A percentile compares a stretch with the other conserved stretches of the same genome.
Conservation (phyloP, 352 stramenopile species). For the Phytophthora syringae region DNA sequence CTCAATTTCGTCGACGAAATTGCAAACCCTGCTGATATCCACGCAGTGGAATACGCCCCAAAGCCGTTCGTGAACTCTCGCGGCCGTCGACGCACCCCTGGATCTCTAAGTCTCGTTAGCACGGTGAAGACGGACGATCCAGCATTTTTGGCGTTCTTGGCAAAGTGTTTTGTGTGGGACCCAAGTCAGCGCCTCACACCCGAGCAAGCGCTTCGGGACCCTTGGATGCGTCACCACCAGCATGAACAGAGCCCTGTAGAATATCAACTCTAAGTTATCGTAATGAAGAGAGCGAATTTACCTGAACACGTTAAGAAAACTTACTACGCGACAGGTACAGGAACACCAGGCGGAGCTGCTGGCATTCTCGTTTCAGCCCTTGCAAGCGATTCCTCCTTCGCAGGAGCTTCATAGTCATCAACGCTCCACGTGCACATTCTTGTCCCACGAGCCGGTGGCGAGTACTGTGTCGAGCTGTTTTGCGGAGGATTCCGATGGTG, state of each 20-base stretch:
- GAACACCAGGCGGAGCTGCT: conserved; percentile 22
- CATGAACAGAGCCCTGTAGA: conserved; percentile 23
- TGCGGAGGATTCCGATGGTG: not conserved
- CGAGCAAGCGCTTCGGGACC: conserved; percentile 59
- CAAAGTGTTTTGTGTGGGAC: conserved; percentile 76
- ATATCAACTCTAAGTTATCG: conserved; percentile 29
- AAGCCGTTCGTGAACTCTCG: conserved; percentile 71
- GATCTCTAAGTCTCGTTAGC: conserved; percentile 42
- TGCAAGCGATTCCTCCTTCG: not conserved
- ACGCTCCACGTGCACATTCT: conserved; percentile 60
- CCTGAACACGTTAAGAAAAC: conserved; percentile 8
- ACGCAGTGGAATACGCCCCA: conserved; percentile 36
- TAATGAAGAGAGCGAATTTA: conserved; percentile 21
- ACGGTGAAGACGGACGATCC: conserved; percentile 54
- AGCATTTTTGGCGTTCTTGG: conserved; percentile 66
- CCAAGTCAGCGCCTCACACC: conserved; percentile 63
- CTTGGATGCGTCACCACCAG: conserved; percentile 50
- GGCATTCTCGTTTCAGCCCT: conserved; percentile 4
- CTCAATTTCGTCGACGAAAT: conserved; percentile 75
- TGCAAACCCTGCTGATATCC: conserved; percentile 9
- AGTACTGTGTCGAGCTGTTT: conserved; percentile 35
- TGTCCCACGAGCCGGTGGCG: conserved; percentile 69
- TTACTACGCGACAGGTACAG: conserved; percentile 33
- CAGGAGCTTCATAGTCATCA: conserved; percentile 28
- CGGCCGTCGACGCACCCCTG: conserved; percentile 52